Base-by-base conservation (phyloP, 768 basidiomycete genomes). In the Suillus luteus region DNA sequence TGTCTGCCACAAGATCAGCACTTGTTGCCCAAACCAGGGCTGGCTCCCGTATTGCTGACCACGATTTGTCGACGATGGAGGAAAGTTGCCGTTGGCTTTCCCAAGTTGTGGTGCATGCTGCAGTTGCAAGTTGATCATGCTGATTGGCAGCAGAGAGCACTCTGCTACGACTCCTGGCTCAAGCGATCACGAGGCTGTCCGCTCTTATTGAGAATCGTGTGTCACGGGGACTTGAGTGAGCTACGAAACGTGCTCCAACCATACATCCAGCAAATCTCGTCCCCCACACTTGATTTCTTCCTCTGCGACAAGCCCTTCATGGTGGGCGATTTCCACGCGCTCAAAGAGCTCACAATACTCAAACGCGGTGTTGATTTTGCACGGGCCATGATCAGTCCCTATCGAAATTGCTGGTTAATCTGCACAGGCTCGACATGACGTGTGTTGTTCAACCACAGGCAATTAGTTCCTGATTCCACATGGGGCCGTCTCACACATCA, bases 81-180 rank as follows among this genome's bases (percentile, higher is more conserved):
- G 64, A 60, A 70, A 11, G 61, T 84, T 14, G 78, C 73, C 27
- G 55, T 74, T 19, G 70, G 71, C 9, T 80, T 80, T 0, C 81
- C 84, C 9, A 75, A 72, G 55, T 70, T 85, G 31, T 86, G 85
- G 85, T 78, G 80, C 15, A 76, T 79, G 1, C 81, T 86, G 14
- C 14, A 15, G 8, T 67, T 75, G 44, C 3, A n/a, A 11, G 59
- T 62, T 15, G 60, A 64, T 35, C 58, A 60, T 35, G 6, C 49
- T 60, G 46, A 41, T 24, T 60, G 52, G 10, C 55, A 61, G 38
- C 69, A 61, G 51, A 64, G 63, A 51, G 14, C 14, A 8, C 15
- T 27, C 6, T 24, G 27, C 27, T 51, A 27, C 15, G 14, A 27
- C 49, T 27, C 14, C 3, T 51, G 15, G 27, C 49, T 51, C 15